These are phyloP conservation scores for Ophiostoma populinum DNA, from an alignment of 2,329 filamentous ascomycete genomes.

Conservation along the genomic window DNA sequence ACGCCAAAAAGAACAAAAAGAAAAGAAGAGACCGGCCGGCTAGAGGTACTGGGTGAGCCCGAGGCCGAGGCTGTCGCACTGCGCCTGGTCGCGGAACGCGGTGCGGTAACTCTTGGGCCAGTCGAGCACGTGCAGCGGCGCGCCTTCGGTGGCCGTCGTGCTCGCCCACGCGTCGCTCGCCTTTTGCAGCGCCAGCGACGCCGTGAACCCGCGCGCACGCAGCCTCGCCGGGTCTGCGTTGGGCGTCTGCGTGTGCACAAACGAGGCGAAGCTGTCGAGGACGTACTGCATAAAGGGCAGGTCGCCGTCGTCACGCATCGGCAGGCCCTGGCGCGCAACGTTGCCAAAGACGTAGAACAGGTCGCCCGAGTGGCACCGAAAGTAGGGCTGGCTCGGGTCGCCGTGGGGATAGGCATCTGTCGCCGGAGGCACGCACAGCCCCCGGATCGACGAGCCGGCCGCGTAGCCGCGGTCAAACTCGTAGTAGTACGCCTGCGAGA, in stretches of 20 bases:
- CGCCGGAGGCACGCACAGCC: conserved; percentile 27
- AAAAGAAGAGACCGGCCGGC: neutral
- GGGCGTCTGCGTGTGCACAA: conserved; percentile 31
- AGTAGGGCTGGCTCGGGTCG: conserved; percentile 27
- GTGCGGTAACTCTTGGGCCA: conserved; percentile 21
- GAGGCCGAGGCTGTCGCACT: conserved; percentile 31
- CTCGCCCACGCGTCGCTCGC: conserved; percentile 20
- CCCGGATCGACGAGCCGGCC: conserved; percentile 34
- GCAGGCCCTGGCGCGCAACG: conserved; percentile 21
- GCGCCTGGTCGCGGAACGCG: conserved; percentile 29
- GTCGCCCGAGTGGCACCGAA: conserved; percentile 40
- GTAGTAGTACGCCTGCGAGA: conserved; percentile 37
- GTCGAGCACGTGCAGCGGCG: conserved; percentile 28
- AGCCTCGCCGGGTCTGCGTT: conserved; percentile 30
- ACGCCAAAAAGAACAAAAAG: neutral
- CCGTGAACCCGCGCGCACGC: conserved; percentile 22
- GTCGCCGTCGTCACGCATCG: conserved; percentile 28
- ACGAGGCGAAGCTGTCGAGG: conserved; percentile 33
- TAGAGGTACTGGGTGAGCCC: conserved; percentile 23
- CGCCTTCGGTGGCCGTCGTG: conserved; percentile 17
- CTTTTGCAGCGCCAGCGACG: conserved; percentile 13
- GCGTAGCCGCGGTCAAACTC: conserved; percentile 40
- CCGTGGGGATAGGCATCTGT: conserved; percentile 20
- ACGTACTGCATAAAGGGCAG: conserved; percentile 20
- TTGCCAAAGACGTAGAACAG: conserved; percentile 37